These are phyloP conservation scores for Eragrostis tef DNA, from an alignment of 202 grass and related monocot species.

Conservation along the genomic window DNA sequence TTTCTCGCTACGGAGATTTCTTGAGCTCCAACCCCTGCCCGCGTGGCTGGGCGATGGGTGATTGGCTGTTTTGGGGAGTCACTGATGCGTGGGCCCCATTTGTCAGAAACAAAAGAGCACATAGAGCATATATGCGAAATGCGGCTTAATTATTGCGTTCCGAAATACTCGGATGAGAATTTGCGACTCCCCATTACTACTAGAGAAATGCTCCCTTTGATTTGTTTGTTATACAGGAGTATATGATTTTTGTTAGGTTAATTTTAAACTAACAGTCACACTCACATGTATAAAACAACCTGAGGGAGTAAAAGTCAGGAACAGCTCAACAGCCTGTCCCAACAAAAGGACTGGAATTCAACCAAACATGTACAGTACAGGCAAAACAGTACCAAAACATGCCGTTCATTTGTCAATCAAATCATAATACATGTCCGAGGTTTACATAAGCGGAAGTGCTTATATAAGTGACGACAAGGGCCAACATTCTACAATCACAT, in stretches of 20 bases:
- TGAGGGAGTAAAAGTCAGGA: too few relatives aligned
- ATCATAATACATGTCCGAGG: neutral
- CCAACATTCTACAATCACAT: slow-evolving; percentile 30
- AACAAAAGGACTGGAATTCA: neutral
- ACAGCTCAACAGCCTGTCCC: neutral
- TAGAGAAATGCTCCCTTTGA: neutral
- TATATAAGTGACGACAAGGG: neutral
- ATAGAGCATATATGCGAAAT: neutral
- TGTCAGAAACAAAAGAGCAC: neutral
- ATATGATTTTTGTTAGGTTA: too few relatives aligned
- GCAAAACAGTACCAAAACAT: slow-evolving; percentile 1
- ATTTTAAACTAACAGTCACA: too few relatives aligned
- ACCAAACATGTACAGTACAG: neutral
- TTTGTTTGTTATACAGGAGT: neutral
- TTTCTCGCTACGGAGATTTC: slow-evolving; percentile 22
- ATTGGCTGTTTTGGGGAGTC: neutral
- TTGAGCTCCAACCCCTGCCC: neutral
- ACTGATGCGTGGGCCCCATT: too few relatives aligned
- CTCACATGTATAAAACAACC: too few relatives aligned
- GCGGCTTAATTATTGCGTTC: too few relatives aligned
- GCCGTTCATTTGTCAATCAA: slow-evolving; percentile 5
- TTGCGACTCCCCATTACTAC: neutral
- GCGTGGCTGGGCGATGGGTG: neutral
- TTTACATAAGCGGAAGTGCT: neutral
- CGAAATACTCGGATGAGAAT: neutral